Base-by-base conservation (phyloP, 2,329 filamentous ascomycete species). In the Balansia obtecta region DNA sequence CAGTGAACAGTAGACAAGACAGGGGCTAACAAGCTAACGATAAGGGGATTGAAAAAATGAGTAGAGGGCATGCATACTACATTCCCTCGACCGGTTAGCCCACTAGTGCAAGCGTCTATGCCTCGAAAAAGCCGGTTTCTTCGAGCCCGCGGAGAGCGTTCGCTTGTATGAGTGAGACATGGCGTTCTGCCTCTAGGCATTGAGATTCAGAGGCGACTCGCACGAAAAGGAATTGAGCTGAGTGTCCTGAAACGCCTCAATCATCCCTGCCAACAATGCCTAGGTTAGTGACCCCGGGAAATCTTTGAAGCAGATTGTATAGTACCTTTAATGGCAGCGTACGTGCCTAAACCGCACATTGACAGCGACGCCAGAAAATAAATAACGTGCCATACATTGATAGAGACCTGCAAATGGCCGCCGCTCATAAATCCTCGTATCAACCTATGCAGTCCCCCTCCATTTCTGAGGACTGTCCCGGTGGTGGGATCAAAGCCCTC, bases 201-300 rank as follows among this genome's bases (percentile, higher is more conserved):
- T 38, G 5, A 54, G 43, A 50, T 54, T 52, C 18, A 55, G 49
- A 20, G 55, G 54, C 15, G 53, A 56, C n/a, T 37, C 33, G 42
- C 55, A 55, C 13, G 53, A 54, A 39, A 56, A 55, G 3, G 55
- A 52, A 27, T 56, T 56, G 8, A 56, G 50, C 50, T 56, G 55
- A 8, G 55, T 50, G 12, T 55, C 45, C 18, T 54, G 50, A 22
- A 54, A 55, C n/a, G 54, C 55, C 37, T 34, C 45, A 45, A 55
- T 48, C 34, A 56, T 43, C 7, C 49, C 49, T 51, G 20, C 10
- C 34, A 11, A n/a, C 10, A 42, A 37, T 11, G 7, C 7, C 27
- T 27, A 27, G 27, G 27, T 27, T 7, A 27, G 27, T 7, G 27
- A 27, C 27, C 27, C 5, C 27, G 7, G 27, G 27, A 27, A 27